Evolutionary conservation across 2,329 filamentous ascomycete genomes (phyloP), one percentile per base, ranked within the genome.

Genomic region (Huntiella bhutanensis): DNA sequence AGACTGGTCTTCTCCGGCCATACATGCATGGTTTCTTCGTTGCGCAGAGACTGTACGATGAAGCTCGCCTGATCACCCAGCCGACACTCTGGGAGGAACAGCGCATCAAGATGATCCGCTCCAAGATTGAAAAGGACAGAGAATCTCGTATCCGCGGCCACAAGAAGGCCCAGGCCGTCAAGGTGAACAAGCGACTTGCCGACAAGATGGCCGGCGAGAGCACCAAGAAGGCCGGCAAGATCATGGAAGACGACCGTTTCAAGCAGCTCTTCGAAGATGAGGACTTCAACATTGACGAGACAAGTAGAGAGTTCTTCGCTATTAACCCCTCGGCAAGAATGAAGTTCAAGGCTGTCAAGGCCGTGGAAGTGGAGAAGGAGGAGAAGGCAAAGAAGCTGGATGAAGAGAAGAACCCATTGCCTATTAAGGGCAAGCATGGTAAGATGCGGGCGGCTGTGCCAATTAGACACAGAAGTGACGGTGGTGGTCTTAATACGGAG

Each of bases 1-100:
- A 85, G 55, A 93, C 86, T 22, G 91, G 83, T 57, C 66, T 96
- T 15, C 67, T 98, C 36, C 74, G 88, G 39, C 91, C 91, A 38
- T 98, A 98, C 59, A 98, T 98, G 92, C 91, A 98, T 60, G 92
- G 91, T 55, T 96, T 91, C 69, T 98, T 98, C 64, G 87, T 98
- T 42, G 84, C 83, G 33, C 88, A 92, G 55, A 85, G 87, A 57
- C 65, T 98, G 19, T 96, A 98, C 60, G 92, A 98, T 58, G 87
- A 98, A 60, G 91, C 91, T 13, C 72, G 83, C 47, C 67, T 98
- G 50, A 94, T 96, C 55, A 81, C 82, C 43, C 94, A 96, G 62
- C 91, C 91, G 0, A 92, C 92, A 58, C 73, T 92, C 45, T 93
- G 82, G 71, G 85, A 95, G 58, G 84, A 96, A 56, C 85, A 96